Base-by-base conservation (phyloP, 192 early-diverging fungal genomes). In the Podila horticola region DNA sequence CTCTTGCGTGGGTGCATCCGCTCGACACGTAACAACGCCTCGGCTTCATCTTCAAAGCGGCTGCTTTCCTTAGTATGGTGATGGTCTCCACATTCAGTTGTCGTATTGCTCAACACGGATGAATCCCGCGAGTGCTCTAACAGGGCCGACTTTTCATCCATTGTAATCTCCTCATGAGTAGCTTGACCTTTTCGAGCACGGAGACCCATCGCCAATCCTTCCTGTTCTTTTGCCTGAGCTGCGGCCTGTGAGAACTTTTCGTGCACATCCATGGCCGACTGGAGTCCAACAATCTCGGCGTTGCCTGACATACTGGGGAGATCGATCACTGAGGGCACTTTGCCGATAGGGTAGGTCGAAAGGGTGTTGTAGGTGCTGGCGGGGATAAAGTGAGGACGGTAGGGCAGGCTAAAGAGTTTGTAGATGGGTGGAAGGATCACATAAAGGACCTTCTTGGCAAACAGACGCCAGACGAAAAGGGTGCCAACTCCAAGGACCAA, bases 401-500 rank as follows among this genome's bases (percentile, higher is more conserved):
- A 86, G 2, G 88, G 86, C 30, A 88, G 65, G 57, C 86, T 90
- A 48, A 90, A 86, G 57, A 83, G 79, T 58, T 86, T 72, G 70
- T 88, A 88, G 59, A 90, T 66, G 12, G 88, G 88, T 41, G 88
- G 86, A 38, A 90, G 58, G 2, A 86, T 64, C 17, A 82, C 70
- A 75, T 88, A 86, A 11, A 83, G 74, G 6, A 70, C 66, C 61
- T 85, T 87, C 63, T 90, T 90, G 28, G 75, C 82, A 24, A 74
- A 73, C 49, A 88, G 65, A 57, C 88, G 75, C 88, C 88, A 90
- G 1, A 86, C 63, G 82, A 90, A 90, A 41, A 90, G 51, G 1
- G 83, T 82, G 20, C 75, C 75, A 12, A 90, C 86, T 5, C 88
- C 88, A 79, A 83, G 61, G 57, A 65, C 68, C 30, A 75, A 22